A percentile compares a stretch with the other conserved stretches of the same genome.
These are phyloP conservation scores for Neoascochyta sp. DNA, from an alignment of 2,329 filamentous ascomycete species.

Conservation along the genomic window DNA sequence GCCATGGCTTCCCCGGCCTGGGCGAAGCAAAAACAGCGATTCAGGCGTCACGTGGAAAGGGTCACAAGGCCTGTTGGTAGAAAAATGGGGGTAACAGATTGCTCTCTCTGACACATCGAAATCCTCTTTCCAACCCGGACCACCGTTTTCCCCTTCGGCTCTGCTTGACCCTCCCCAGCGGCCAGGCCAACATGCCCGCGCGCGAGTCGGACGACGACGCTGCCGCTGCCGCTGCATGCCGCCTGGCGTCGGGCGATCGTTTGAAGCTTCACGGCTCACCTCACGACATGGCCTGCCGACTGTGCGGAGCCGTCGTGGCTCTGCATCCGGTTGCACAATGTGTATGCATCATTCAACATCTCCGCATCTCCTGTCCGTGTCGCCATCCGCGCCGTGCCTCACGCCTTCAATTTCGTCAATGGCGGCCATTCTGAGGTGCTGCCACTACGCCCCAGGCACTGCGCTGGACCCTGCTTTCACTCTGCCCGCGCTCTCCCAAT, in stretches of 20 bases:
- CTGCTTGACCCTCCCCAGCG: slow-evolving; percentile 13
- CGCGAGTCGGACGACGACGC: slow-evolving; percentile 10
- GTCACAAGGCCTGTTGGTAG: slow-evolving; percentile 17
- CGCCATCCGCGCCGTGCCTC: slow-evolving; percentile 18
- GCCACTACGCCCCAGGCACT: too few relatives aligned
- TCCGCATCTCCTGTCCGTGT: slow-evolving; percentile 15
- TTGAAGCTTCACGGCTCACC: slow-evolving; percentile 10
- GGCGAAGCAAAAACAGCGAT: slow-evolving; percentile 14
- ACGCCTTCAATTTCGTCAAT: slow-evolving; percentile 22
- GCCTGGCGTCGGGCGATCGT: slow-evolving; percentile 10
- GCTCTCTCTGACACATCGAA: slow-evolving; percentile 30
- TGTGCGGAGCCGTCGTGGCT: slow-evolving; percentile 17
- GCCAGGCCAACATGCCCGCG: slow-evolving; percentile 12
- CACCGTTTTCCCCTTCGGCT: slow-evolving; percentile 22
- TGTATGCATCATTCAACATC: slow-evolving; percentile 10
- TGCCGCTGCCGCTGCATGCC: slow-evolving; percentile 14
- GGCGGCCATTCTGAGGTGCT: slow-evolving; percentile 11
- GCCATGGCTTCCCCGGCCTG: slow-evolving; percentile 8
- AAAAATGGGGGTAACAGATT: slow-evolving; percentile 21
- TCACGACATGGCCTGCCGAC: slow-evolving; percentile 11
- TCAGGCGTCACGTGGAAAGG: slow-evolving; percentile 14
- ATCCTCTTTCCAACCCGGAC: slow-evolving; percentile 21
- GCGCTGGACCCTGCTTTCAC: slow-evolving; percentile 1
- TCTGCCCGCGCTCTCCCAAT: too few relatives aligned
- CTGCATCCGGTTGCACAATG: slow-evolving; percentile 9